Evolutionary conservation across 306 rosid genomes (phyloP), one percentile per base, ranked within the genome.

Genomic region (Ormosia emarginata): DNA sequence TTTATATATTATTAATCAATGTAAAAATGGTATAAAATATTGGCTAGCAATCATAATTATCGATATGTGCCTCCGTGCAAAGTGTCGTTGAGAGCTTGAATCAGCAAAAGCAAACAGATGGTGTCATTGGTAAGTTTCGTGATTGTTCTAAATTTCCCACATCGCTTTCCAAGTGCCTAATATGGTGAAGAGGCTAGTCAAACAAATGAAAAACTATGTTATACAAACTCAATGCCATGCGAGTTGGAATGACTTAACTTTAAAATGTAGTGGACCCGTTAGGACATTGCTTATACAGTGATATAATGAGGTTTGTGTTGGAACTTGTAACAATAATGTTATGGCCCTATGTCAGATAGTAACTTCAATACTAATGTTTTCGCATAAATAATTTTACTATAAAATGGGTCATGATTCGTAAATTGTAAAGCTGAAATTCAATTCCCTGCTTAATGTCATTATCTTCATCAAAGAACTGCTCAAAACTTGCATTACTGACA

Each of bases 241-340:
- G 70, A 65, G 44, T 59, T 75, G 59, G 83, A 81, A 55, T 58
- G 36, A 62, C 83, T 74, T 74, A 77, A 73, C 86, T 87, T 87
- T 84, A 47, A 80, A 83, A 69, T 78, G 73, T 58, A 75, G 84
- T 84, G 87, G 87, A 88, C 83, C 85, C 85, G 32, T 55, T 79
- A 73, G 71, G 52, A 72, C 84, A 81, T 59, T 58, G 77, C 71
- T 79, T 81, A 71, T 66, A 59, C 88, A 81, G 71, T 81, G 68
- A 83, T 82, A 86, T 86, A 76, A 86, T 84, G 87, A 84, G 81
- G 63, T 63, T 80, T 65, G 82, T 84, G 86, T 89, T 89, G 92
- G 92, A 84, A 89, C 90, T 89, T 84, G 92, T 46, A 79, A 76
- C 85, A 77, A 86, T 82, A 84, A 89, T 89, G 83, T 53, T 71